These are phyloP conservation scores for Cercospora beticola DNA, from an alignment of 2,329 filamentous ascomycete species.

Conservation along the genomic window DNA sequence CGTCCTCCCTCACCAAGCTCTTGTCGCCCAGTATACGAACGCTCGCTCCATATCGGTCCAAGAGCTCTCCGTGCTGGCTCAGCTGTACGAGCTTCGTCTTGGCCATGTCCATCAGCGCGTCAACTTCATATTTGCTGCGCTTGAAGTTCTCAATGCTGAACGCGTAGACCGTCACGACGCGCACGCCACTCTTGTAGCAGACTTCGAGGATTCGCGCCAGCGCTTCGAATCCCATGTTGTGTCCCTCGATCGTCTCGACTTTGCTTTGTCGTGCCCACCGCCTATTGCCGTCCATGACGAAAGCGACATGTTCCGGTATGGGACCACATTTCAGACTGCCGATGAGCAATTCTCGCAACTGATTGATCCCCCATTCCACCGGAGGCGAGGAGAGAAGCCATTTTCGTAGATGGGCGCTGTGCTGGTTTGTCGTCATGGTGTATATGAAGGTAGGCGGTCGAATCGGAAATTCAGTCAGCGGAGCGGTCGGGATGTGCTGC, in stretches of 20 bases:
- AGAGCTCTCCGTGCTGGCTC: conserved; percentile 85
- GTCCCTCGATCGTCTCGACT: conserved; percentile 95
- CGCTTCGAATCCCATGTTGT: conserved; percentile 93
- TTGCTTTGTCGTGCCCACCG: conserved; percentile 86
- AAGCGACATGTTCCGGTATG: conserved; percentile 93
- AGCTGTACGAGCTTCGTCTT: conserved; percentile 92
- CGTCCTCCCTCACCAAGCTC: conserved; percentile 80
- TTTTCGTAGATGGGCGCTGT: conserved; percentile 62
- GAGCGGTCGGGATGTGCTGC: not conserved
- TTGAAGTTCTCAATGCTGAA: conserved; percentile 99
- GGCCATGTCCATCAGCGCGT: conserved; percentile 95
- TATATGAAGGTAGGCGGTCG: not conserved
- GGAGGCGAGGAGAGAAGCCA: conserved; percentile 89
- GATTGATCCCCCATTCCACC: conserved; percentile 80
- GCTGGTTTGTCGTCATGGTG: conserved; percentile 30
- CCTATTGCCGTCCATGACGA: conserved; percentile 98
- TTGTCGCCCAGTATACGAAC: conserved; percentile 83
- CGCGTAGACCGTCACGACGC: conserved; percentile 95
- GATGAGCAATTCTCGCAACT: conserved; percentile 80
- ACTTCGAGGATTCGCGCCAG: conserved; percentile 93
- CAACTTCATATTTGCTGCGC: conserved; percentile 91
- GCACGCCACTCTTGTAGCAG: conserved; percentile 96
- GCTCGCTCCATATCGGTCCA: conserved; percentile 87
- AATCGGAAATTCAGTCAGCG: not conserved
- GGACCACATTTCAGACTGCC: conserved; percentile 86